Evolutionary conservation across 2,329 filamentous ascomycete species (phyloP).

Genomic region (Alternaria sp.): DNA sequence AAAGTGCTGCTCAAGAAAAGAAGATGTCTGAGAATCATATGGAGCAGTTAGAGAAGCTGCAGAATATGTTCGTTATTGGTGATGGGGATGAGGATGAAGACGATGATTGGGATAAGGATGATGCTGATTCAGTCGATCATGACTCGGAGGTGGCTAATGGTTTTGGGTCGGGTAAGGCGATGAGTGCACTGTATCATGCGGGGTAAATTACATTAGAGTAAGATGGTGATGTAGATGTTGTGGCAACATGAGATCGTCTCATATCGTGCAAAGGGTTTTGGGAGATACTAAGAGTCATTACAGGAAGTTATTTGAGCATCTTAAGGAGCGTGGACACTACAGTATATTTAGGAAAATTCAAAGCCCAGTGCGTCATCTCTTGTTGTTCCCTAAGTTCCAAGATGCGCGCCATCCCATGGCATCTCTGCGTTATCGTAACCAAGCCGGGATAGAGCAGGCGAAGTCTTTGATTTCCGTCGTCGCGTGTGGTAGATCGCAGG

Average conservation of each 20-base stretch:
- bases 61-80: not conserved
- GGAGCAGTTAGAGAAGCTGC: not conserved
- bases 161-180: not conserved
- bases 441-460: not conserved
- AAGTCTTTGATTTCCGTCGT: not conserved
- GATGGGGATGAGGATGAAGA: not conserved
- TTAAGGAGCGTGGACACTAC: not conserved
- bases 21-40: not conserved
- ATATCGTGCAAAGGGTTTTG: no score
- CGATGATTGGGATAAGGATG: not conserved
- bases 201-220: no score
- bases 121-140: not conserved
- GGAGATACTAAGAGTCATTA: no score
- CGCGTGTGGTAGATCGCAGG: not conserved
- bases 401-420: no score
- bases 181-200: not conserved
- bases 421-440: not conserved
- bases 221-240: no score
- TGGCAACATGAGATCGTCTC: no score
- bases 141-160: no score
- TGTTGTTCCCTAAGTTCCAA: no score
- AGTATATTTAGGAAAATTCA: not conserved
- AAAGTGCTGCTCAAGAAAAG: not conserved
- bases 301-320: no score
- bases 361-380: no score